Base-by-base conservation (phyloP, 1,284 basidiomycete genomes). In the Cryptococcus sp. region DNA sequence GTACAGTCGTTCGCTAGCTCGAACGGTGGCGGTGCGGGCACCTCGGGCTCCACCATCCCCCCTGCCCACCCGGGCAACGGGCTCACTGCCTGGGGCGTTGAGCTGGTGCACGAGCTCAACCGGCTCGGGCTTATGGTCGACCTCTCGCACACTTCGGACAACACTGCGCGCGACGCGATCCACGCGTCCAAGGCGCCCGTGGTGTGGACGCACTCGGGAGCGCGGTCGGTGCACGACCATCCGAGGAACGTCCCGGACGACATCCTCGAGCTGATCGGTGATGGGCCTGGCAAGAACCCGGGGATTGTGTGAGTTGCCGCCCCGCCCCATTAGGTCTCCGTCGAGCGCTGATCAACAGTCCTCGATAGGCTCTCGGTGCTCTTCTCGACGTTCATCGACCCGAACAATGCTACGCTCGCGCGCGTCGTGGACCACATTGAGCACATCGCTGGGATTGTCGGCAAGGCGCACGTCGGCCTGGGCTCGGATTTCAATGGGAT, bases 181-280 rank as follows among this genome's bases (percentile, higher is more conserved):
- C 73, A 78, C 15, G 64, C 82, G 24, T 82, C 83, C 1, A 82
- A 84, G 64, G 87, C 88, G 0, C 89, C 89, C 2, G 85, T 92
- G 47, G 87, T 91, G 50, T 91, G 87, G 85, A 87, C 86, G 0
- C 89, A 92, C 74, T 90, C 88, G 0, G 87, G 85, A 24, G 84
- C 89, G 8, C 79, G 87, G 39, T 82, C 82, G 1, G 77, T 91
- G 6, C 82, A 85, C 61, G 75, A 87, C 62, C 83, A 87, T 44
- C 81, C 86, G 3, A 82, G 88, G 21, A 72, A 72, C 40, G 69
- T 70, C 11, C 89, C 89, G 0, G 88, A 91, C 70, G 79, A 85
- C 54, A 76, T 92, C 9, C 80, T 92, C 12, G 64, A 77, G 38
- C 72, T 85, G 55, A 80, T 92, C 38, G 87, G 88, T 8, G 79